Evolutionary conservation across 2,329 filamentous ascomycete species (phyloP).

Genomic region (Simplicillium sp.): DNA sequence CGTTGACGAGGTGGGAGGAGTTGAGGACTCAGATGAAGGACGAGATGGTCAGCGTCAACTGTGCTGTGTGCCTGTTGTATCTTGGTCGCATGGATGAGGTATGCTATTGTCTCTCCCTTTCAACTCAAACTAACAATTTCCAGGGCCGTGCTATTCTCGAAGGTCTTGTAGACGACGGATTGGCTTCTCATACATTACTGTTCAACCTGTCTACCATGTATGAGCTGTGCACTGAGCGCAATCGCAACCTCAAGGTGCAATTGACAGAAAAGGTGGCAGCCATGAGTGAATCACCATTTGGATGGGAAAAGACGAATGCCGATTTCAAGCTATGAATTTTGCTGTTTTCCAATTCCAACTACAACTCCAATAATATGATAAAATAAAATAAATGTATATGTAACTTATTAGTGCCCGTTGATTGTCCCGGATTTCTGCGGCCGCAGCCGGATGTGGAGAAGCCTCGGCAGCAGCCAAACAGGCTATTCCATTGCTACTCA

Average conservation of each 20-base stretch:
- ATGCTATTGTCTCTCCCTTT: constrained; percentile 12
- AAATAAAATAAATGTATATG: background rate
- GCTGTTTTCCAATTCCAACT: background rate
- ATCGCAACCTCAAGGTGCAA: constrained; percentile 57
- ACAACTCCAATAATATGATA: constrained; percentile 5
- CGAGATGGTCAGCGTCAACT: constrained; percentile 71
- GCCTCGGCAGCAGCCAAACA: too few species aligned
- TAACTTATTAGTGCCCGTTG: too few species aligned
- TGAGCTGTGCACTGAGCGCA: constrained; percentile 77
- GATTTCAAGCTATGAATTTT: constrained; percentile 66
- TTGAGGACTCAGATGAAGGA: constrained; percentile 35
- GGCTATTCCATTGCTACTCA: too few species aligned
- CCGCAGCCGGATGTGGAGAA: too few species aligned
- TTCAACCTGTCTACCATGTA: constrained; percentile 91
- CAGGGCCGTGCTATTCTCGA: constrained; percentile 61
- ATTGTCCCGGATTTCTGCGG: background rate
- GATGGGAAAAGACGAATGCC: constrained; percentile 61
- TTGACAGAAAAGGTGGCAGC: constrained; percentile 62
- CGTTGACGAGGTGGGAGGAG: constrained; percentile 52
- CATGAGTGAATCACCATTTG: constrained; percentile 43
- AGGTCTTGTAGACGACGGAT: constrained; percentile 48
- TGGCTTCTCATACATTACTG: constrained; percentile 67
- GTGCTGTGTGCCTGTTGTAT: constrained; percentile 78
- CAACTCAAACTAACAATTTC: background rate
- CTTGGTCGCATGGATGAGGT: constrained; percentile 66